These are phyloP conservation scores for Brettanomyces naardenensis DNA, from an alignment of 805 yeast species.

Conservation along the genomic window DNA sequence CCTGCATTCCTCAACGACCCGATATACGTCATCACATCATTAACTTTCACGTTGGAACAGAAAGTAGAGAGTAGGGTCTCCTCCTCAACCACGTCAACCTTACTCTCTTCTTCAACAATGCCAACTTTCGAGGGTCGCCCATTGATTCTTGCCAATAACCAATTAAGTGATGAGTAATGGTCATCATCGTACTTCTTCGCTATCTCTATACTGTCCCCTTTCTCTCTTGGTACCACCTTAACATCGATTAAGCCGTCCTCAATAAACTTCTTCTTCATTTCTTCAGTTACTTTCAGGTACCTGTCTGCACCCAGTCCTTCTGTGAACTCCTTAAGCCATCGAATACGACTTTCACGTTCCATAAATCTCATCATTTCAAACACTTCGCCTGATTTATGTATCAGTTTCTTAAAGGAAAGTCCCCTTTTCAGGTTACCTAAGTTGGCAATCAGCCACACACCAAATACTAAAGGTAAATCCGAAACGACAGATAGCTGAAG, in stretches of 20 bases:
- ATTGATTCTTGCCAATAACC: constrained; percentile 25
- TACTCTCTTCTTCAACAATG: background rate
- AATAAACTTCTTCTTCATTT: constrained; percentile 16
- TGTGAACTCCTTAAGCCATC: constrained; percentile 62
- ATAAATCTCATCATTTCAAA: constrained; percentile 47
- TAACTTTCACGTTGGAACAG: constrained; percentile 2
- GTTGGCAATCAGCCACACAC: constrained; percentile 56
- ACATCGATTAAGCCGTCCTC: constrained; percentile 15
- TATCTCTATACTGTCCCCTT: background rate
- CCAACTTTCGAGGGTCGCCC: constrained; percentile 1
- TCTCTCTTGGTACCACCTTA: constrained; percentile 5
- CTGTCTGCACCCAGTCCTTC: constrained; percentile 19
- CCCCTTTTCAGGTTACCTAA: constrained; percentile 54
- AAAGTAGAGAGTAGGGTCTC: background rate
- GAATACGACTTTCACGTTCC: constrained; percentile 45
- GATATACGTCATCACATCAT: constrained; percentile 31
- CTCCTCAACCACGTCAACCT: background rate
- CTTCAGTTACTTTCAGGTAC: background rate
- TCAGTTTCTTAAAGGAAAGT: constrained; percentile 29
- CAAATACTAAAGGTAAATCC: constrained; percentile 67
- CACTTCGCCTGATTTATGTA: constrained; percentile 43
- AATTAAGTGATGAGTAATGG: constrained; percentile 24
- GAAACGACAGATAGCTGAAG: constrained; percentile 32
- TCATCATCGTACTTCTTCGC: background rate
- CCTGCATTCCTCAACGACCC: constrained; percentile 23